Percentiles rank a stretch among this genome's conserved stretches.
These are phyloP conservation scores for Helichrysum umbraculigerum DNA, from an alignment of 129 eudicot genomes.

Conservation along the genomic window DNA sequence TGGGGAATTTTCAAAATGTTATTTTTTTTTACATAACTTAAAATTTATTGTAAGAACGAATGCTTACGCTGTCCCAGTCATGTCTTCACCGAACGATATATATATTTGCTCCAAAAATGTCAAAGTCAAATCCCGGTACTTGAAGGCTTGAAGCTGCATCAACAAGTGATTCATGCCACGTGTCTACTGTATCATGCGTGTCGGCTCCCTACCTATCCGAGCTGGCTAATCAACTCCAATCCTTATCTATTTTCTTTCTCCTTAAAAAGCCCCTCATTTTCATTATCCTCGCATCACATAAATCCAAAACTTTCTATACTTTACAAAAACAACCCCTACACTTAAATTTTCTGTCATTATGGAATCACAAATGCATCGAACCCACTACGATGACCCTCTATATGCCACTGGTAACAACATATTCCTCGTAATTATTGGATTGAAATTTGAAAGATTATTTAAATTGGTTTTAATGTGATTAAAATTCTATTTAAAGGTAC, in stretches of 20 bases:
- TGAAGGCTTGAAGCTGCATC: slow-evolving; percentile 12
- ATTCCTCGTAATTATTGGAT: not conserved
- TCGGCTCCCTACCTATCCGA: slow-evolving; percentile 3
- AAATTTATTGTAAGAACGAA: too few relatives aligned
- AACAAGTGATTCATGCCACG: slow-evolving; percentile 10
- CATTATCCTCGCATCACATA: not conserved
- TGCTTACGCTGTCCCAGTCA: too few relatives aligned
- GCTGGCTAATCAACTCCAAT: slow-evolving; percentile 8
- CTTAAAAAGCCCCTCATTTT: slow-evolving; percentile 8
- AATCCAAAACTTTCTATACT: not conserved
- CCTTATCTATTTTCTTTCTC: slow-evolving; percentile 17
- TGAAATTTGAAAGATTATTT: not conserved
- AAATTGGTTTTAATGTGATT: not conserved
- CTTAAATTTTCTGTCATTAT: slow-evolving; percentile 7
- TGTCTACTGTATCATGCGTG: slow-evolving; percentile 25
- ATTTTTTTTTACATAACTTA: too few relatives aligned
- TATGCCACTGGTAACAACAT: slow-evolving; percentile 21
- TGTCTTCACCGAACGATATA: too few relatives aligned
- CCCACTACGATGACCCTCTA: slow-evolving; percentile 8
- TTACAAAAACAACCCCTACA: slow-evolving; percentile 12
- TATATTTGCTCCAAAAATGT: too few relatives aligned
- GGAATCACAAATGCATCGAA: slow-evolving; percentile 41
- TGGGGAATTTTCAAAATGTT: too few relatives aligned
- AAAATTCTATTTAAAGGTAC: too few relatives aligned
- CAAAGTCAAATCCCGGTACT: too few relatives aligned